Evolutionary conservation across 306 rosid genomes (phyloP).

Genomic region (Clitoria ternatea): DNA sequence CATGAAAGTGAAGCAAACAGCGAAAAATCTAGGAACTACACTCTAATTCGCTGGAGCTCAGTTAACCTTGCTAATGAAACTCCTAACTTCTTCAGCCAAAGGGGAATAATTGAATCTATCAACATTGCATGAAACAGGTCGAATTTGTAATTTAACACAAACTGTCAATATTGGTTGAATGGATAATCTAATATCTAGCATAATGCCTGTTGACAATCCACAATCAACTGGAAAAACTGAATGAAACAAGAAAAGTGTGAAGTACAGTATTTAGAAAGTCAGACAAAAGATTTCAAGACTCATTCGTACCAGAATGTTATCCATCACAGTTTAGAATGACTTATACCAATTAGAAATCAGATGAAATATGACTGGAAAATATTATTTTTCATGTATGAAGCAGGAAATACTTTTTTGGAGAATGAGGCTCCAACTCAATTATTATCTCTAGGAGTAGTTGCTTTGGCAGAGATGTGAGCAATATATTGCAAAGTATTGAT

Average conservation of each 20-base stretch:
- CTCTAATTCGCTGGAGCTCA: background rate
- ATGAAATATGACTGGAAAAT: background rate
- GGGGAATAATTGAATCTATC: background rate
- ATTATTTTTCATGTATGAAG: background rate
- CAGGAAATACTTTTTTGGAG: background rate
- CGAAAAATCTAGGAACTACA: background rate
- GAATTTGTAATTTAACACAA: background rate
- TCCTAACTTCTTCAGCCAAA: background rate
- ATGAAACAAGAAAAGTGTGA: background rate
- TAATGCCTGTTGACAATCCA: background rate
- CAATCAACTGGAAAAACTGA: background rate
- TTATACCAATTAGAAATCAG: background rate
- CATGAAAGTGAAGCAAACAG: background rate
- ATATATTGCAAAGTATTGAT: background rate
- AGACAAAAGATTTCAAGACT: too few relatives aligned
- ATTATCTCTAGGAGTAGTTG: background rate
- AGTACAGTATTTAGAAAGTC: too few relatives aligned
- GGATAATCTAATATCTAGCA: background rate
- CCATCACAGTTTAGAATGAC: background rate
- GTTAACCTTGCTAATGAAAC: background rate
- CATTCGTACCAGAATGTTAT: background rate
- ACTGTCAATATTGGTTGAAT: background rate
- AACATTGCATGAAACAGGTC: background rate
- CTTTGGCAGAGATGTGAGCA: background rate
- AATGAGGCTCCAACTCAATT: background rate